Conservation (phyloP, 2,329 filamentous ascomycete species). For the Neurospora sp. region DNA sequence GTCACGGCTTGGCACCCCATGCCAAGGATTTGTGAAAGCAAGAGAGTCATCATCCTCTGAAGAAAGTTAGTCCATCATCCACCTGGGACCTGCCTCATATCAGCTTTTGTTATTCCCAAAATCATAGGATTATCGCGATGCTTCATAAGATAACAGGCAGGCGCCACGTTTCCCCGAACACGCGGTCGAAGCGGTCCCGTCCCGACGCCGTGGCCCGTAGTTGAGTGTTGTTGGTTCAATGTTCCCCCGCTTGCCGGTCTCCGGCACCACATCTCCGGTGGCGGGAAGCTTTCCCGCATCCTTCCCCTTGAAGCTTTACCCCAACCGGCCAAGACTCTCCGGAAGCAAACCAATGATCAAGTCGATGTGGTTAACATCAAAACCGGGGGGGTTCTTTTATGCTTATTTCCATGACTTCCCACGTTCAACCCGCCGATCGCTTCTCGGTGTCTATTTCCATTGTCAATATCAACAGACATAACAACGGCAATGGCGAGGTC, state of each 20-base stretch:
- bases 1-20: neutral
- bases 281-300: neutral
- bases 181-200: neutral
- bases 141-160: neutral
- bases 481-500: neutral
- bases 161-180: neutral
- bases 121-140: neutral
- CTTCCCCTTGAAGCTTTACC: neutral
- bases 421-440: neutral
- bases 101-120: neutral
- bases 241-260: neutral
- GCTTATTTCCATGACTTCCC: neutral
- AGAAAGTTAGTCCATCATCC: neutral
- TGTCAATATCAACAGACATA: neutral
- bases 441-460: neutral
- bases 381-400: neutral
- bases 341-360: neutral
- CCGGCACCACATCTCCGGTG: neutral
- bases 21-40: neutral
- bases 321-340: neutral
- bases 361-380: neutral
- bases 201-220: neutral
- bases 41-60: neutral
- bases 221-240: neutral
- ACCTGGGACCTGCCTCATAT: neutral